phyloP scores from a whole-genome alignment of 805 yeast species.

The Saccharomycopsis olivae region DNA sequence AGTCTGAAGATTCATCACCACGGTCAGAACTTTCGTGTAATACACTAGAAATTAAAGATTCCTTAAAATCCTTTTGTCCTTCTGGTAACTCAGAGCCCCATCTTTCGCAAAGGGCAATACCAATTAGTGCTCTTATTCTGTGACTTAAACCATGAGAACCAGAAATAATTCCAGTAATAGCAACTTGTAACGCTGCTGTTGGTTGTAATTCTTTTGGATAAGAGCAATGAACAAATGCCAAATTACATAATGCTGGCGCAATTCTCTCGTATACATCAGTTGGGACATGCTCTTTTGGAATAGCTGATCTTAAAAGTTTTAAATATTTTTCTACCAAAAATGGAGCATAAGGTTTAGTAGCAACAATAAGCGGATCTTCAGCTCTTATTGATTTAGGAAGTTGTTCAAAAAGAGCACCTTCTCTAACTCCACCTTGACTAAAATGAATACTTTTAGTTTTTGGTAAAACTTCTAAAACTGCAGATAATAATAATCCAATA shows the following conservation, averaged over 20 bases:
- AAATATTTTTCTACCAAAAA: constrained; percentile 47
- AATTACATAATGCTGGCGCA: constrained; percentile 61
- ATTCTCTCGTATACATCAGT: constrained; percentile 45
- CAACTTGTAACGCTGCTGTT: constrained; percentile 60
- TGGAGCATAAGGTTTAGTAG: constrained; percentile 66
- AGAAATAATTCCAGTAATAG: constrained; percentile 64
- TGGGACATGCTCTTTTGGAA: constrained; percentile 48
- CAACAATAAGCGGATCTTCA: constrained; percentile 61
- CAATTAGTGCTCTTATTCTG: constrained; percentile 57
- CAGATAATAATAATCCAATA: constrained; percentile 50
- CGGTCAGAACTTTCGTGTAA: constrained; percentile 26
- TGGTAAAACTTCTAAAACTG: constrained; percentile 53
- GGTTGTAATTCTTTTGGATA: constrained; percentile 72
- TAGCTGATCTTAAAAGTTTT: constrained; percentile 40
- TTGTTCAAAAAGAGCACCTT: constrained; percentile 58
- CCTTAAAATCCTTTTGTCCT: constrained; percentile 36
- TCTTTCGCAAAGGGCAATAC: constrained; percentile 64
- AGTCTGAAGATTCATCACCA: constrained; percentile 29
- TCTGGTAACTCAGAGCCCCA: constrained; percentile 76
- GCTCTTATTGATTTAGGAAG: constrained; percentile 45
- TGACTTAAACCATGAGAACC: constrained; percentile 72
- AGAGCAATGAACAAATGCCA: constrained; percentile 68
- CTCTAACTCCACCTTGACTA: constrained; percentile 70
- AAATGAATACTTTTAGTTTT: constrained; percentile 52
- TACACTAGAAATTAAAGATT: constrained; percentile 38